These are phyloP conservation scores for Umbelopsis sp. DNA, from an alignment of 371 early-diverging fungal genomes.

Conservation along the genomic window DNA sequence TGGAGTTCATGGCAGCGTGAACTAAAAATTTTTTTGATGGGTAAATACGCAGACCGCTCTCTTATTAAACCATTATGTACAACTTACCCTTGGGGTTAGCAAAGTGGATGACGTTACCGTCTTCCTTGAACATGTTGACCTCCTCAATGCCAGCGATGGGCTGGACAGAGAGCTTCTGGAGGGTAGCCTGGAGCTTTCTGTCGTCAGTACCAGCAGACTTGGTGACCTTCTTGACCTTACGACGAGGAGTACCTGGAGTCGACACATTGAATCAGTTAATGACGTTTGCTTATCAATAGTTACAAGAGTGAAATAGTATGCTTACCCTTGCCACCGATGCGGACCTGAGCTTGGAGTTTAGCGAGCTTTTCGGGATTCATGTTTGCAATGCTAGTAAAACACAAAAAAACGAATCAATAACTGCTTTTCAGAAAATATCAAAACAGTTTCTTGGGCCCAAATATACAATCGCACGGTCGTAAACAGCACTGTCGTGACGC, in stretches of 20 bases:
- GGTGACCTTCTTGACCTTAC: constrained; percentile 88
- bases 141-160: constrained; percentile 89
- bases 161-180: constrained; percentile 90
- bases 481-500: not conserved
- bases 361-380: constrained; percentile 97
- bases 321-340: constrained; percentile 90
- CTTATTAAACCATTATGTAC: not conserved
- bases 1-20: constrained; percentile 83
- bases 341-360: constrained; percentile 90
- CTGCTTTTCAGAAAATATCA: too few relatives aligned
- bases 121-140: constrained; percentile 98
- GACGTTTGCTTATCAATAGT: not conserved
- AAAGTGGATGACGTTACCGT: constrained; percentile 95
- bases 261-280: not conserved
- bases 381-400: constrained; percentile 19
- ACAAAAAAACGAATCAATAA: not conserved
- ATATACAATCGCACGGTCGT: not conserved
- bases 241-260: constrained; percentile 86
- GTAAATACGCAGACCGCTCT: not conserved
- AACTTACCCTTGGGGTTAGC: constrained; percentile 82
- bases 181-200: constrained; percentile 85
- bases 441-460: too few relatives aligned
- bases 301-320: not conserved
- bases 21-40: constrained; percentile 45
- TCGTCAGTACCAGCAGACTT: constrained; percentile 74